Evolutionary conservation across 2,329 filamentous ascomycete genomes (phyloP).

Genomic region (Zalaria obscura): DNA sequence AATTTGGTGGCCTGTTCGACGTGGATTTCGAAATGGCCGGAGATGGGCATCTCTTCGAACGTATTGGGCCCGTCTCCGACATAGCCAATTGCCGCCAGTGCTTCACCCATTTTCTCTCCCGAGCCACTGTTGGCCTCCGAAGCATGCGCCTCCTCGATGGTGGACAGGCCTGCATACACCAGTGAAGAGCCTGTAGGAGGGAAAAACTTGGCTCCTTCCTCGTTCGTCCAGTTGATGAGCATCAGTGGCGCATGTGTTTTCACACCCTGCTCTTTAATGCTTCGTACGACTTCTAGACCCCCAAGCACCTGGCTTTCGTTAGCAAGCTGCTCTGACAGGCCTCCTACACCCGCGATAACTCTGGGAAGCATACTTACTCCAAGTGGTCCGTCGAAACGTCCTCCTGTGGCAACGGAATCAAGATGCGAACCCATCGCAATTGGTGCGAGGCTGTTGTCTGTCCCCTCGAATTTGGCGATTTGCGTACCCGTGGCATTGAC

Average conservation of each 20-base stretch:
- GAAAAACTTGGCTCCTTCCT: conserved; percentile 12
- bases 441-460: conserved; percentile 10
- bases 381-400: conserved; percentile 9
- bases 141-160: conserved; percentile 14
- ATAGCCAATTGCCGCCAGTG: conserved; percentile 18
- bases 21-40: conserved; percentile 15
- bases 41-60: conserved; percentile 11
- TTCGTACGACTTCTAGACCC: conserved; percentile 9
- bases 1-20: conserved; percentile 11
- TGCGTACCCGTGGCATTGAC: conserved; percentile 14
- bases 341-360: too few relatives aligned
- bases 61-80: conserved; percentile 14
- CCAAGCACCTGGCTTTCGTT: conserved; percentile 4
- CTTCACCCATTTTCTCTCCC: conserved; percentile 13
- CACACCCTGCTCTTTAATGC: conserved; percentile 4
- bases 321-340: too few relatives aligned
- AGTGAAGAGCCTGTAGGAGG: conserved; percentile 8
- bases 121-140: conserved; percentile 12
- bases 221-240: conserved; percentile 5
- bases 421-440: conserved; percentile 15
- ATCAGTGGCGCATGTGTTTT: conserved; percentile 8
- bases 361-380: neutral
- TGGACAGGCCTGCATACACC: conserved; percentile 11
- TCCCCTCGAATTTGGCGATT: conserved; percentile 11
- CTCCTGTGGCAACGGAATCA: conserved; percentile 8